These are phyloP conservation scores for Mychonastes homosphaera DNA, from an alignment of 139 green algal genomes.

Conservation along the genomic window DNA sequence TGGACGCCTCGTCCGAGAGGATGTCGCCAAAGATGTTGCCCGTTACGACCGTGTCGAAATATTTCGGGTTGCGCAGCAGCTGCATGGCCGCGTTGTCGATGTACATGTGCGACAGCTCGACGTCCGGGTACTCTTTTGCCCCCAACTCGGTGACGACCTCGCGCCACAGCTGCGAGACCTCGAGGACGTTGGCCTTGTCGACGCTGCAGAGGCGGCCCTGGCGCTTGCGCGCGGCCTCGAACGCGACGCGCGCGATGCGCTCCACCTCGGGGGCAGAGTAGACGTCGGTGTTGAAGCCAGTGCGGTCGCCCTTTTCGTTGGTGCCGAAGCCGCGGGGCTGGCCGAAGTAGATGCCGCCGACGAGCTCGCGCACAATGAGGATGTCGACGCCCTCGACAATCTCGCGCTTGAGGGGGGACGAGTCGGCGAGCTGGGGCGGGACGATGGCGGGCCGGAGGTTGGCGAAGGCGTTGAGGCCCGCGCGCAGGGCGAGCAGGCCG, in stretches of 20 bases:
- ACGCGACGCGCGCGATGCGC: conserved; percentile 89
- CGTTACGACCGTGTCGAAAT: conserved; percentile 96
- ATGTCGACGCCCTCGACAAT: conserved; percentile 96
- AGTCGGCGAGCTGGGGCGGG: conserved; percentile 79
- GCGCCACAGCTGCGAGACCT: conserved; percentile 84
- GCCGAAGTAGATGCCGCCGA: conserved; percentile 98
- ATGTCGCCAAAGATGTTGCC: conserved; percentile 99
- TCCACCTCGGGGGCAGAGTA: conserved; percentile 89
- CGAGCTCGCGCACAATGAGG: conserved; percentile 96
- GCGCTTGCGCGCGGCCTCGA: conserved; percentile 83
- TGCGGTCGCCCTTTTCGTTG: conserved; percentile 71
- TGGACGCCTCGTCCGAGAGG: conserved; percentile 93
- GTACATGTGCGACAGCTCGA: conserved; percentile 98
- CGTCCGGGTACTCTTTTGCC: conserved; percentile 86
- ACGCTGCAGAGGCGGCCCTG: conserved; percentile 71
- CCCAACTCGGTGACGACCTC: conserved; percentile 71
- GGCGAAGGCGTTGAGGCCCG: conserved; percentile 86
- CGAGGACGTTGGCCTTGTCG: conserved; percentile 97
- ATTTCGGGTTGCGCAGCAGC: conserved; percentile 81
- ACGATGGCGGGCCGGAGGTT: conserved; percentile 96
- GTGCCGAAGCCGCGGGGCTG: conserved; percentile 80
- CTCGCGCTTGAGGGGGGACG: conserved; percentile 87
- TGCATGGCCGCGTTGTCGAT: conserved; percentile 99
- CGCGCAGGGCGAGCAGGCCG: conserved; percentile 80
- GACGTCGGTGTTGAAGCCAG: conserved; percentile 94